Percentiles rank a stretch among this genome's conserved stretches.
These are phyloP conservation scores for Chimonanthus salicifolius DNA, from an alignment of 164 flowering plant species.

Conservation along the genomic window DNA sequence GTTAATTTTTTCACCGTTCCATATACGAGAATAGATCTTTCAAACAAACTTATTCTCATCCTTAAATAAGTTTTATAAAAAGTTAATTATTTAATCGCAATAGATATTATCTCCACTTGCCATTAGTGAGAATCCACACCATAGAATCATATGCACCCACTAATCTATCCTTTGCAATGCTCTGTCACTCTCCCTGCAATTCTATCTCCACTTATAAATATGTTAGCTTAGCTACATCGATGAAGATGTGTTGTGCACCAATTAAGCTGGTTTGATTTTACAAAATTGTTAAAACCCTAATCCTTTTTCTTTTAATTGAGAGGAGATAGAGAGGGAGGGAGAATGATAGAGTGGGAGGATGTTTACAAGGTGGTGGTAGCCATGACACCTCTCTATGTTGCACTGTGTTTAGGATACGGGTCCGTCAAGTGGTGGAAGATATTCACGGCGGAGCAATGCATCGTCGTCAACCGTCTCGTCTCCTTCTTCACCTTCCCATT, in stretches of 20 bases:
- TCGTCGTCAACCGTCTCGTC: conserved; percentile 49
- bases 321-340: background rate
- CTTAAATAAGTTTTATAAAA: too few relatives aligned
- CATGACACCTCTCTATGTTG: conserved; percentile 47
- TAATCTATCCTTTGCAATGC: background rate
- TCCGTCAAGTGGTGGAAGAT: conserved; percentile 55
- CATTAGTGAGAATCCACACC: conserved; percentile 21
- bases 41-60: too few relatives aligned
- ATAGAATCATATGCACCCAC: conserved; percentile 21
- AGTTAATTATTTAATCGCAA: too few relatives aligned
- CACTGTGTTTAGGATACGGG: conserved; percentile 45
- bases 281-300: background rate
- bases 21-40: conserved; percentile 11
- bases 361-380: conserved; percentile 46
- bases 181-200: background rate
- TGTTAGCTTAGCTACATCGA: too few relatives aligned
- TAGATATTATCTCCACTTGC: background rate
- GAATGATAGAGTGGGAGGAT: conserved; percentile 43
- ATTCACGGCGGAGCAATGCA: conserved; percentile 52
- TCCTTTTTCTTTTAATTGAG: background rate
- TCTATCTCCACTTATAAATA: conserved; percentile 8
- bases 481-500: conserved; percentile 67
- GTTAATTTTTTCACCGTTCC: conserved; percentile 5
- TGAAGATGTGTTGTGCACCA: background rate
- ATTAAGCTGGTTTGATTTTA: too few relatives aligned